phyloP scores from a whole-genome alignment of 2,329 filamentous ascomycete genomes.

The Penicillium frequentans region DNA sequence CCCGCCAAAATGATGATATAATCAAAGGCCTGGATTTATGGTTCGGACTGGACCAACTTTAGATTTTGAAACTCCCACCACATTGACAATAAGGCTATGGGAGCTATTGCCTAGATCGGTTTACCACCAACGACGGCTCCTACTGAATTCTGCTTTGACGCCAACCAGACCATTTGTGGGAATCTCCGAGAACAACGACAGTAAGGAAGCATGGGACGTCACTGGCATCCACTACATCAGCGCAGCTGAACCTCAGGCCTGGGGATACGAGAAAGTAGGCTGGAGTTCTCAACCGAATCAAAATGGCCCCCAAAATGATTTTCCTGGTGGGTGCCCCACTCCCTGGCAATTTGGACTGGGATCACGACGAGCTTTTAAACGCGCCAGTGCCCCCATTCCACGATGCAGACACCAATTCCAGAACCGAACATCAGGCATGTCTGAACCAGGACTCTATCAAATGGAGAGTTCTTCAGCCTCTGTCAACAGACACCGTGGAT shows the following conservation, averaged over 20 bases:
- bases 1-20: background rate
- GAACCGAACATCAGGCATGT: conserved; percentile 1
- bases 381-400: conserved; percentile 43
- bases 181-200: background rate
- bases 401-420: conserved; percentile 4
- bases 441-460: conserved; percentile 19
- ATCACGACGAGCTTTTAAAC: conserved; percentile 51
- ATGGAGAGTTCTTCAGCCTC: conserved; percentile 32
- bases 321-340: conserved; percentile 65
- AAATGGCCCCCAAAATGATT: conserved; percentile 41
- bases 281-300: background rate
- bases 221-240: background rate
- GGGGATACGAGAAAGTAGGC: background rate
- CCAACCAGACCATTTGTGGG: too few relatives aligned
- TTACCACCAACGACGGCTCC: background rate
- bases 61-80: background rate
- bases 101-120: background rate
- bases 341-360: conserved; percentile 55
- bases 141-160: too few relatives aligned
- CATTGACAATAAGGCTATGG: background rate
- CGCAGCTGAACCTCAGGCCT: background rate
- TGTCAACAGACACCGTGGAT: conserved; percentile 3
- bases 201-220: background rate
- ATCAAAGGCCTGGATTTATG: background rate
- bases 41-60: background rate